These are phyloP conservation scores for Sarocladium brachiariae DNA, from an alignment of 2,329 filamentous ascomycete genomes.

Conservation along the genomic window DNA sequence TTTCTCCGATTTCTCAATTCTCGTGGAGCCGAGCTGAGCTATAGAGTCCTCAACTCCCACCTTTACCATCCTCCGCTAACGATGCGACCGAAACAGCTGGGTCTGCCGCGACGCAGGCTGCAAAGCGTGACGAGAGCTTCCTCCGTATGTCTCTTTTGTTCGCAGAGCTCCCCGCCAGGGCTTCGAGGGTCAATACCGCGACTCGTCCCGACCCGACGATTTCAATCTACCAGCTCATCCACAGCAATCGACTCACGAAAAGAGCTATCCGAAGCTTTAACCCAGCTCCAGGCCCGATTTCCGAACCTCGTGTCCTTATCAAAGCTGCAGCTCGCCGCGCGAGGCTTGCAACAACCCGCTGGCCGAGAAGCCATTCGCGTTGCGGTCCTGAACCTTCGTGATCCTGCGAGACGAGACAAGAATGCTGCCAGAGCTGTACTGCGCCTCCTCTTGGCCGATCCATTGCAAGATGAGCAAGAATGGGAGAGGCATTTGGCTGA, in stretches of 20 bases:
- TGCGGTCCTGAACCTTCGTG: conserved; percentile 45
- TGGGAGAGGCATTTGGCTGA: conserved; percentile 60
- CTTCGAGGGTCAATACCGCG: conserved; percentile 9
- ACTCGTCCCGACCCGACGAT: conserved; percentile 18
- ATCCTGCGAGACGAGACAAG: conserved; percentile 27
- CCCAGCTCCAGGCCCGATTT: conserved; percentile 53
- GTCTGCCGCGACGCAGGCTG: conserved; percentile 8
- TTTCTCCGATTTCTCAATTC: neutral
- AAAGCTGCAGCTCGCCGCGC: conserved; percentile 63
- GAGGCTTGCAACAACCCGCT: conserved; percentile 50
- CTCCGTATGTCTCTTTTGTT: conserved; percentile 27
- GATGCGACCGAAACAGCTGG: neutral
- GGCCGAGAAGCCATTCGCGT: conserved; percentile 53
- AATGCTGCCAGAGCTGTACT: conserved; percentile 57
- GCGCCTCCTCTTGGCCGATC: conserved; percentile 63
- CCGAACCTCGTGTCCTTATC: conserved; percentile 60
- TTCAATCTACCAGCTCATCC: conserved; percentile 22
- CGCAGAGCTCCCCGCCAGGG: conserved; percentile 16
- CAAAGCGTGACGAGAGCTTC: neutral
- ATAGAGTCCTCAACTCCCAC: neutral
- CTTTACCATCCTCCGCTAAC: neutral
- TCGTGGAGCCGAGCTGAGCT: neutral
- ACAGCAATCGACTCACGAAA: conserved; percentile 29
- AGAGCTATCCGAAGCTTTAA: conserved; percentile 53
- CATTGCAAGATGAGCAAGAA: conserved; percentile 50